Base-by-base conservation (phyloP, 2,329 filamentous ascomycete species). In the Colletotrichum eremochloae region DNA sequence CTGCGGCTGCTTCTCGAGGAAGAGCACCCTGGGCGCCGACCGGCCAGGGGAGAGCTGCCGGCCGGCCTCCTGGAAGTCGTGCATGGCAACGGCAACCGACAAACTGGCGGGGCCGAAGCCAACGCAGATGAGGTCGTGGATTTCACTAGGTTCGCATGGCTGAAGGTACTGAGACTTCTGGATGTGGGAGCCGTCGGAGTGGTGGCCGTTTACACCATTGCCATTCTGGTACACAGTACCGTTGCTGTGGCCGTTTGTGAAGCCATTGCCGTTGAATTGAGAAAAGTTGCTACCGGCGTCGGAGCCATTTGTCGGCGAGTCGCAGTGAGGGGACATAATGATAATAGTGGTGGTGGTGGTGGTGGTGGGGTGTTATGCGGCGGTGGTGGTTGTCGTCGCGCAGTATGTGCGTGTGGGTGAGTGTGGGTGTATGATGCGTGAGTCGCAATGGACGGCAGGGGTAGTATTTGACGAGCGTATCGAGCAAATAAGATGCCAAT, bases 101-200 rank as follows among this genome's bases (percentile, higher is more conserved):
- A 98, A 87, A 72, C 94, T 96, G 38, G 96, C 96, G 29, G 96
- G 96, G 9, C 96, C 96, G 79, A 98, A 98, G 33, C 96, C 96
- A 68, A 97, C 90, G 81, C 95, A 97, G 76, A 98, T 86, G 65
- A 98, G 86, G 81, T 98, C 96, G 80, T 95, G 92, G 42, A 94
- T 84, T 62, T 93, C 89, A 74, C 92, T 88, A 65, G 87, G 81
- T 36, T 86, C 82, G 3, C 88, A 86, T n/a, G 87, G 82, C 63
- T 81, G 84, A 20, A 92, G 83, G 63, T 74, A 71, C 71, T 84
- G 82, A 14, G 86, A 87, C 68, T 78, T 52, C 44, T 72, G 64
- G 40, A 68, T 55, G 53, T 38, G 71, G 64, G 55, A 63, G 31
- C 20, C 20, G 55, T 14, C 18, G 62, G 40, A 63, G 40, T 67